Evolutionary conservation across 73 alveolate genomes (phyloP).

Genomic region (Paramecium sexaurelia): DNA sequence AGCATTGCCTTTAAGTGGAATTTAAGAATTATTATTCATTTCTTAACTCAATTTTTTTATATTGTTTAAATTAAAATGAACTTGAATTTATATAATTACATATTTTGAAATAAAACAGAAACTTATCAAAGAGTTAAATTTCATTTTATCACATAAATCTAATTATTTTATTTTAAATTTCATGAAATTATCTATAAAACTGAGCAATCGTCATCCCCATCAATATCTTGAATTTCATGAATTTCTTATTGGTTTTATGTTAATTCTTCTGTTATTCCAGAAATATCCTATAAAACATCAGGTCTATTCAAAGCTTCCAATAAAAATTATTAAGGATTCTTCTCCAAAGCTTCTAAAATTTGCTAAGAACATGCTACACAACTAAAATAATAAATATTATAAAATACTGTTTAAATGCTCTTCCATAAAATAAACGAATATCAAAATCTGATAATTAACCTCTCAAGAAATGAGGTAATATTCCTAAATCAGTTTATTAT

Average conservation of each 20-base stretch:
- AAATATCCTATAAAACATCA: conserved; percentile 82
- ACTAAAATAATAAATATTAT: background rate
- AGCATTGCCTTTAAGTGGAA: background rate
- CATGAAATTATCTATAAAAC: background rate
- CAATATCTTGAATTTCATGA: conserved; percentile 34
- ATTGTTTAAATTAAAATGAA: background rate
- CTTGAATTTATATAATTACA: background rate
- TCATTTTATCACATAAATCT: background rate
- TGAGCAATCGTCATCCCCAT: conserved; percentile 27
- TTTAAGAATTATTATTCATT: background rate
- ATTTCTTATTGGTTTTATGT: background rate
- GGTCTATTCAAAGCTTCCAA: conserved; percentile 87
- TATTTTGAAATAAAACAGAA: background rate
- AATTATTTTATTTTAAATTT: background rate
- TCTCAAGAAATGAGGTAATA: conserved; percentile 53
- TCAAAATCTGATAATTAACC: conserved; percentile 1
- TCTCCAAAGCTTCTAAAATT: conserved; percentile 75
- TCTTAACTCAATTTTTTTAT: conserved; percentile 5
- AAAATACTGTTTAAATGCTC: conserved; percentile 7
- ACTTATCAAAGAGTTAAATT: background rate
- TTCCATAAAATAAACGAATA: conserved; percentile 33
- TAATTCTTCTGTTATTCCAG: conserved; percentile 74
- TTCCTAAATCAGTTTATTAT: conserved; percentile 6
- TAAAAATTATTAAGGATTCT: conserved; percentile 77
- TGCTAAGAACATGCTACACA: conserved; percentile 90